Percentiles rank a stretch among this genome's conserved stretches.
Evolutionary conservation across 169 alveolate species (phyloP).

Genomic region (Perkinsus chesapeaki): DNA sequence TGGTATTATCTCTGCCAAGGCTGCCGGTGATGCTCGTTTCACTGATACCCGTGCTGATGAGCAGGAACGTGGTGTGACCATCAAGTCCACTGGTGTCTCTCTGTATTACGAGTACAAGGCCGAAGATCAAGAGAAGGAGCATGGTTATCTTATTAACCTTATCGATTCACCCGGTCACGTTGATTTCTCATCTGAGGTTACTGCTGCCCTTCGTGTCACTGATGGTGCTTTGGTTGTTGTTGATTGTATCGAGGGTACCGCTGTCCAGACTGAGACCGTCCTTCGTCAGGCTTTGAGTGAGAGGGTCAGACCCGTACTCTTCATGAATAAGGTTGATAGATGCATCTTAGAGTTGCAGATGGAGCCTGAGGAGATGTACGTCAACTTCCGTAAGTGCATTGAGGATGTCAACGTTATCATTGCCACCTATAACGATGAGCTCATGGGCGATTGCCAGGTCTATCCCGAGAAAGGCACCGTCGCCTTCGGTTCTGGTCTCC

Average conservation of each 20-base stretch:
- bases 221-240: conserved; percentile 99
- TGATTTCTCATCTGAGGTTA: conserved; percentile 99
- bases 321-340: conserved; percentile 97
- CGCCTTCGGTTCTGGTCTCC: conserved; percentile 96
- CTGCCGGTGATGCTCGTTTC: conserved; percentile 98
- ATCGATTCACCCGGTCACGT: conserved; percentile 99
- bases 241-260: conserved; percentile 98
- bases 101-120: conserved; percentile 93
- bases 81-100: conserved; percentile 98
- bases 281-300: conserved; percentile 97
- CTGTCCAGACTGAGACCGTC: conserved; percentile 98
- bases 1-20: conserved; percentile 95
- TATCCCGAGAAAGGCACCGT: conserved; percentile 96
- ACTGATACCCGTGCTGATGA: conserved; percentile 99
- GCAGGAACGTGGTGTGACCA: conserved; percentile 98
- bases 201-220: conserved; percentile 98
- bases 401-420: conserved; percentile 96
- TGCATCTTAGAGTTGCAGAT: conserved; percentile 91
- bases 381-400: conserved; percentile 88
- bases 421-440: conserved; percentile 88
- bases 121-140: conserved; percentile 74
- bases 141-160: conserved; percentile 87
- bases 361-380: conserved; percentile 97
- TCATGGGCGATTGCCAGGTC: conserved; percentile 91
- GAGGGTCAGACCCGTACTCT: conserved; percentile 94